A percentile compares a stretch with the other conserved stretches of the same genome.
Evolutionary conservation across 768 basidiomycete genomes (phyloP).

Genomic region (Hirschioporus abietinus): DNA sequence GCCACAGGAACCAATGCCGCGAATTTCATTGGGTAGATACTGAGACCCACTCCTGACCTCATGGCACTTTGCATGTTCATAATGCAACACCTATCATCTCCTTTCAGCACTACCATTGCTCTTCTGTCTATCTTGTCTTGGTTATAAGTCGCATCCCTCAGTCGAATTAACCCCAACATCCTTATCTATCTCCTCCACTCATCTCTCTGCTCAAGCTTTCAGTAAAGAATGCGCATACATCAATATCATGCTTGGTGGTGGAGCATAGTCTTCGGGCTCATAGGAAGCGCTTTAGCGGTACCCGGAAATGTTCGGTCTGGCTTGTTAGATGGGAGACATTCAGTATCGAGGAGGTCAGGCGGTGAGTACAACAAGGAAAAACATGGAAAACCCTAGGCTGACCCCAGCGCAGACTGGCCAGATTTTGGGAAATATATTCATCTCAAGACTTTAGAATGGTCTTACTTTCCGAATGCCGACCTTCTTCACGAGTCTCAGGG

Average conservation of each 20-base stretch:
- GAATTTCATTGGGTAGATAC: too few relatives aligned
- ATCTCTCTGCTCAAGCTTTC: neutral
- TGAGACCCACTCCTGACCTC: neutral
- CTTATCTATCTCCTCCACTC: neutral
- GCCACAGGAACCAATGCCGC: too few relatives aligned
- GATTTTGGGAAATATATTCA: conserved; percentile 51
- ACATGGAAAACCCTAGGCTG: neutral
- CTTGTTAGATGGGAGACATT: neutral
- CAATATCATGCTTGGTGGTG: neutral
- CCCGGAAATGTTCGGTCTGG: neutral
- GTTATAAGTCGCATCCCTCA: neutral
- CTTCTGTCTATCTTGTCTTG: neutral
- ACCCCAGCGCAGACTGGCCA: conserved; percentile 32
- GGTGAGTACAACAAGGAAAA: neutral
- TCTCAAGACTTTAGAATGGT: conserved; percentile 35
- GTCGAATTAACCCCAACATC: neutral
- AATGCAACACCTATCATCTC: neutral
- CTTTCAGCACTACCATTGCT: neutral
- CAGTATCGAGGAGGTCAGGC: neutral
- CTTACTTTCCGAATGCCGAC: conserved; percentile 55
- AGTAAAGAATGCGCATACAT: neutral
- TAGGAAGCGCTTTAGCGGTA: neutral
- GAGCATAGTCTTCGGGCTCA: neutral
- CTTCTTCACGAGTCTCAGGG: neutral
- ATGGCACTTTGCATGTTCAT: neutral